Conservation (phyloP, 768 basidiomycete species). For the Suillus hirtellus region DNA sequence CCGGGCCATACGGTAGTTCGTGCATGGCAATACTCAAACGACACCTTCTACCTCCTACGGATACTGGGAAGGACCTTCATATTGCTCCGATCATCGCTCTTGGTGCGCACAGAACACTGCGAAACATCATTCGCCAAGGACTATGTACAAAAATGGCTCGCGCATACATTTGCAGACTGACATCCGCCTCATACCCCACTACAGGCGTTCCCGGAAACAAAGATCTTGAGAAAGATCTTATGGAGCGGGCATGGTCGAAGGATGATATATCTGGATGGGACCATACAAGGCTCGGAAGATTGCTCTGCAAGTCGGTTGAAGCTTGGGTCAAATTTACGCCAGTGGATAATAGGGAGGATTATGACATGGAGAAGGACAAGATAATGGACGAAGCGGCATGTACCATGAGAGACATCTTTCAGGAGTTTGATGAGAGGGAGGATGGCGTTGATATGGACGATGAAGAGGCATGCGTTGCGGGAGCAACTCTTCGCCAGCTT, state of each 20-base stretch:
- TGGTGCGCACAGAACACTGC: conserved; percentile 62
- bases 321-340: conserved; percentile 53
- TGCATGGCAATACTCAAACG: conserved; percentile 65
- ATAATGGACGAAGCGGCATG: conserved; percentile 71
- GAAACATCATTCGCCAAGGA: conserved; percentile 62
- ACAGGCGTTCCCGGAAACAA: conserved; percentile 62
- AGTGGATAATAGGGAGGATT: conserved; percentile 28
- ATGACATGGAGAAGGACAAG: conserved; percentile 45
- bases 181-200: conserved; percentile 51
- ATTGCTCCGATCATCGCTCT: conserved; percentile 44
- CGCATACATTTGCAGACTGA: conserved; percentile 60
- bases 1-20: conserved; percentile 63
- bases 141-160: conserved; percentile 64
- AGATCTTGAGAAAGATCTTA: conserved; percentile 60
- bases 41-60: conserved; percentile 52
- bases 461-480: conserved; percentile 67
- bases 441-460: conserved; percentile 59
- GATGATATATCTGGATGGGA: conserved; percentile 72
- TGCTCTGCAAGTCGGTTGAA: conserved; percentile 53
- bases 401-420: conserved; percentile 68
- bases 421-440: conserved; percentile 68
- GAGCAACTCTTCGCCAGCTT: conserved; percentile 59
- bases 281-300: conserved; percentile 53
- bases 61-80: conserved; percentile 26
- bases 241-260: conserved; percentile 75